These are phyloP conservation scores for Nissolia schottii DNA, from an alignment of 306 rosid genomes.

Conservation along the genomic window DNA sequence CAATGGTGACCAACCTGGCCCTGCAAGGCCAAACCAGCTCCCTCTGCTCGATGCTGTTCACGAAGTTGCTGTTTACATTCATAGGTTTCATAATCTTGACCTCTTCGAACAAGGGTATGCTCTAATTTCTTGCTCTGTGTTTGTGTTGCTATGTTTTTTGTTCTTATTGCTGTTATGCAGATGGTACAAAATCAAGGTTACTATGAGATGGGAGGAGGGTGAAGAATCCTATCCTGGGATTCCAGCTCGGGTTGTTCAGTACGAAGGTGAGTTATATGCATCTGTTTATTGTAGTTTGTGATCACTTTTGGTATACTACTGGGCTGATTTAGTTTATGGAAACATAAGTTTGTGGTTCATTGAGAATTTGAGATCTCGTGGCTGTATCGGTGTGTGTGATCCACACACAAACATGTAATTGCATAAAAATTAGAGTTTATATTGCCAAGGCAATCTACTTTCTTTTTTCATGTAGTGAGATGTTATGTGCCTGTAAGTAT, in stretches of 20 bases:
- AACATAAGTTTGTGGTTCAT: neutral
- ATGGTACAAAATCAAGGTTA: slow-evolving; percentile 88
- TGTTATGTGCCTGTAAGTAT: neutral
- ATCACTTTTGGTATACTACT: slow-evolving; percentile 4
- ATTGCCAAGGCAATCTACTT: neutral
- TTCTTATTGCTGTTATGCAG: slow-evolving; percentile 30
- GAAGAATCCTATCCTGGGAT: slow-evolving; percentile 59
- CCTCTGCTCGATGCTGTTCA: slow-evolving; percentile 66
- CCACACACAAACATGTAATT: neutral
- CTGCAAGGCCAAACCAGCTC: slow-evolving; percentile 43
- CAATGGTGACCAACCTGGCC: slow-evolving; percentile 52
- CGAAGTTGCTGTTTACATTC: slow-evolving; percentile 85
- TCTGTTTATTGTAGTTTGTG: slow-evolving; percentile 17
- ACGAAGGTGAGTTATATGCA: slow-evolving; percentile 61
- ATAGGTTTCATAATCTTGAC: slow-evolving; percentile 93
- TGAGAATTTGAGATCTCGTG: slow-evolving; percentile 15
- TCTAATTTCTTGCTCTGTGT: neutral
- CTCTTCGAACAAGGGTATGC: slow-evolving; percentile 86
- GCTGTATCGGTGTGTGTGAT: neutral
- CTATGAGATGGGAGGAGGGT: slow-evolving; percentile 72
- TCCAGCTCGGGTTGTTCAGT: slow-evolving; percentile 92
- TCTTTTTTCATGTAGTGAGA: neutral
- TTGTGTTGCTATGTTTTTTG: neutral
- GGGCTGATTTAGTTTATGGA: neutral
- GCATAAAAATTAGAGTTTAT: neutral